phyloP scores from a whole-genome alignment of 2,329 filamentous ascomycete genomes.

The Cyclaneusma minus region DNA sequence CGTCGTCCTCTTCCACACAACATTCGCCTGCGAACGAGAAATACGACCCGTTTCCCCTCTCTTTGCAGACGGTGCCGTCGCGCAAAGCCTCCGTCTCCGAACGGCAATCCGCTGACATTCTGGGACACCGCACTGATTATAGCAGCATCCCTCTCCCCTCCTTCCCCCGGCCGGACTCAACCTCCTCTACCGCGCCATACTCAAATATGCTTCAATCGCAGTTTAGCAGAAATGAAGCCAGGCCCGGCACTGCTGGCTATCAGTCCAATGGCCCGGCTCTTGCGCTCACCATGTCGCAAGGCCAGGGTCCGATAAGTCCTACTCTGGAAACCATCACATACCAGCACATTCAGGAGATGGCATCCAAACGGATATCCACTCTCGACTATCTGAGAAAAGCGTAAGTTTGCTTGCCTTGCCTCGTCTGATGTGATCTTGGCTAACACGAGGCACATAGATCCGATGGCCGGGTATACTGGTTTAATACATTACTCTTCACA shows the following conservation, averaged over 20 bases:
- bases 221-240: constrained; percentile 9
- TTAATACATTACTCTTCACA: constrained; percentile 90
- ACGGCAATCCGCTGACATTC: constrained; percentile 9
- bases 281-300: constrained; percentile 1
- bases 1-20: too few species aligned
- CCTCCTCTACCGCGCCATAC: constrained; percentile 13
- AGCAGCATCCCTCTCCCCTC: too few species aligned
- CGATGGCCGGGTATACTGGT: constrained; percentile 92
- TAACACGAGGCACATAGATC: constrained; percentile 44
- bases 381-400: constrained; percentile 85
- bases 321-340: constrained; percentile 22
- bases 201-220: constrained; percentile 16
- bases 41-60: too few species aligned
- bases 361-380: constrained; percentile 85
- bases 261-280: constrained; percentile 2
- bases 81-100: constrained; percentile 4
- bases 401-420: constrained; percentile 33
- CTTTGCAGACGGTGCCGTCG: too few species aligned
- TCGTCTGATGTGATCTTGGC: constrained; percentile 1
- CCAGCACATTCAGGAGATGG: constrained; percentile 65
- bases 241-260: constrained; percentile 8
- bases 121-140: too few species aligned
- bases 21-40: too few species aligned
- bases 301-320: constrained; percentile 13
- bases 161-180: constrained; percentile 9